Evolutionary conservation across 2,329 filamentous ascomycete species (phyloP), one percentile per base, ranked within the genome.

Genomic region (Neocatenulostroma microsporum): DNA sequence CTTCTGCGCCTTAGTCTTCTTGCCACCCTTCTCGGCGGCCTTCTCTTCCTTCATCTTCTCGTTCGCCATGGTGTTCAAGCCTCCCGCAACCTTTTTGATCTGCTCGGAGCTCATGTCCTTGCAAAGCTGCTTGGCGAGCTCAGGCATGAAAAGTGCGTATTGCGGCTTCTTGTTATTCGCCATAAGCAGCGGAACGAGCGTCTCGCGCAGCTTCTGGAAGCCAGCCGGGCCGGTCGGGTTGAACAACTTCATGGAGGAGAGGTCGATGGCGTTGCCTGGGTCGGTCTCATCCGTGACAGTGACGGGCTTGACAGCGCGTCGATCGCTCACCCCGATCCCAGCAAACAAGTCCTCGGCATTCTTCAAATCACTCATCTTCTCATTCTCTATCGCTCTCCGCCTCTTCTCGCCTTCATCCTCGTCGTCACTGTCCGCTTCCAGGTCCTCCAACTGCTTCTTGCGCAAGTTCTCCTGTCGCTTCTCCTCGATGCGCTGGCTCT

Each of bases 11-110:
- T 96, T 96, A 52, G 73, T 79, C 78, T 96, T 98, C 83, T 96
- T 98, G 55, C 82, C 84, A 37, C 84, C 80, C 73, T 94, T 95
- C 48, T 94, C 86, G 3, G 84, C 78, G 3, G 82, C 80, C 74
- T 96, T 95, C 74, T 98, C 91, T 63, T 95, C 88, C 71, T 87
- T 93, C 82, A 96, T 82, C 74, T 94, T 95, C 76, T 96, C 91
- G 61, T 98, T 98, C 60, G 85, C 76, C 39, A 94, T 73, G 4
- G 87, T 82, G n/a, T 88, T 94, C 55, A 98, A 66, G 4, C 76
- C 74, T 62, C 84, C 93, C 10, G 86, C 78, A 48, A 94, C 77
- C 73, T 96, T 96, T 76, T 96, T 95, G 66, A 96, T 88, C 68
- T 96, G 87, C 39, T 91, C 82, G 59, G 85, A 94, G 11, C 83